phyloP scores from a whole-genome alignment of 106 monocot species.

The Triglochin maritima region DNA sequence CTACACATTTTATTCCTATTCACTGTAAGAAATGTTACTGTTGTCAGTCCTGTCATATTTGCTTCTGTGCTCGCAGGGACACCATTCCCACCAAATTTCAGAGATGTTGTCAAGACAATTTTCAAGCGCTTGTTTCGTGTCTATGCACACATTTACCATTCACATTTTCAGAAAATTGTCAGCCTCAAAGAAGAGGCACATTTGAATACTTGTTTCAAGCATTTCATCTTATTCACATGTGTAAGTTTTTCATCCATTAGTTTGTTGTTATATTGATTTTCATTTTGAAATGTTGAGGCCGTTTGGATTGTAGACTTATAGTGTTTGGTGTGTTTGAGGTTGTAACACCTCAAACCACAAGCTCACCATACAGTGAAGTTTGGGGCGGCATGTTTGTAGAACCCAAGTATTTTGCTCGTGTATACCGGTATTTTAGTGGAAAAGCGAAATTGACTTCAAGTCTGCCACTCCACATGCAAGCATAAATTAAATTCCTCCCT shows the following conservation, averaged over 20 bases:
- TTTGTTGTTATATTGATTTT: background rate
- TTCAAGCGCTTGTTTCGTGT: slow-evolving; percentile 97
- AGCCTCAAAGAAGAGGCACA: slow-evolving; percentile 99
- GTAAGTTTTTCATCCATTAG: slow-evolving; percentile 32
- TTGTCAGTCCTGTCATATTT: no score
- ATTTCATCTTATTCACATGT: slow-evolving; percentile 95
- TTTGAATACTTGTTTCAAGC: slow-evolving; percentile 99
- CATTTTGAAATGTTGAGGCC: background rate
- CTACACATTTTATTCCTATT: background rate
- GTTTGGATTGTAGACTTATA: no score
- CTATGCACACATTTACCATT: slow-evolving; percentile 97
- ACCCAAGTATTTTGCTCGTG: no score
- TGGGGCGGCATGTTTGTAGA: no score
- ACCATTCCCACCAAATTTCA: slow-evolving; percentile 90
- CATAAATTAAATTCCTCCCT: no score
- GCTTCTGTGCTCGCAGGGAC: slow-evolving; percentile 32
- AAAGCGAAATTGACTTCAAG: no score
- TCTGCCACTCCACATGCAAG: no score
- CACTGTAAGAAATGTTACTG: no score
- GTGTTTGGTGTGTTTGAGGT: no score
- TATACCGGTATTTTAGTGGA: no score
- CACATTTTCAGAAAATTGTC: slow-evolving; percentile 97
- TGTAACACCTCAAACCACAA: no score
- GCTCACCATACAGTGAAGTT: no score
- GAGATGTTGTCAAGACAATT: slow-evolving; percentile 95